Base-by-base conservation (phyloP, 2,329 filamentous ascomycete genomes). In the Cryphonectria radicalis region DNA sequence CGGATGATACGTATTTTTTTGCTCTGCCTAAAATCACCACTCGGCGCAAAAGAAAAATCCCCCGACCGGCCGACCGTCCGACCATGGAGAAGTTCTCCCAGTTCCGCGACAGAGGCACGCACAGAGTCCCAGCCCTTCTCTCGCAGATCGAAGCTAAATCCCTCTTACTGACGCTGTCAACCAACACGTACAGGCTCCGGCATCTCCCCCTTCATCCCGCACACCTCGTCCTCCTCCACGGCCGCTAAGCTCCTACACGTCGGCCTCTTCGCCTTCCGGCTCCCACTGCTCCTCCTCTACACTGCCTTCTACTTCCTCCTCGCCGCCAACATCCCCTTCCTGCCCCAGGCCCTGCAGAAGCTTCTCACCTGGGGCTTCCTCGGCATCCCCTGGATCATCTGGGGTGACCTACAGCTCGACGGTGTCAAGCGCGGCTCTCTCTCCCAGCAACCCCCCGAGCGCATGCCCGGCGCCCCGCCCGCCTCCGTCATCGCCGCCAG, bases 391-490 rank as follows among this genome's bases (percentile, higher is more conserved):
- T 95, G 96, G 40, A 93, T 99, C 71, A 98, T 95, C 94, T 98
- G 95, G 95, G 91, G 98, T 70, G 96, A 99, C 81, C 85, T 99
- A n/a, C 95, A 98, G 81, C 93, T 99, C 75, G 96, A 99, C 80
- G 95, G 95, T 71, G 96, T 99, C 68, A 95, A 93, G 82, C 93
- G 94, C 83, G 96, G 96, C 83, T 95, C 92, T 37, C 85, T 97
- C 43, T 91, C 92, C 63, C 91, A 92, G 77, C 91, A 94, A 76
- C 90, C 92, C 55, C 84, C 87, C 70, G 86, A 90, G 72, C 90
- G 93, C 57, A 89, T 98, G 25, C 96, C 96, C 1, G 89, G 92
- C 70, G 69, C 71, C 4, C 71, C 71, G 19, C 89, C 91, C 5
- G 90, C 92, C 63, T 92, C 91, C 70, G 86, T 99, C 76, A 96